Evolutionary conservation across 441 rosid genomes (phyloP).

Genomic region (Hypseocharis bilobata): DNA sequence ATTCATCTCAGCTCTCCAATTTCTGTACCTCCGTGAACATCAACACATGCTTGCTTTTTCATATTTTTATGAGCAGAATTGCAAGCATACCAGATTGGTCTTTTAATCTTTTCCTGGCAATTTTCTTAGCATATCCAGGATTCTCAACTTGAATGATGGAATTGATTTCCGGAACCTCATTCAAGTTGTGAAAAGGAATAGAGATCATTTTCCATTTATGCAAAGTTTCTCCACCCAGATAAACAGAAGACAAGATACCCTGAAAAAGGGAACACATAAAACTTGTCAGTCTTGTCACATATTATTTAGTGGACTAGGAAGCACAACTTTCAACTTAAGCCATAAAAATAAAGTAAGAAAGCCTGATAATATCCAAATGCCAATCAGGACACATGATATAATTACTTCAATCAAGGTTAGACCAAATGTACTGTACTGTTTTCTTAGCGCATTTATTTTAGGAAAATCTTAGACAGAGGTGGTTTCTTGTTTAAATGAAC

Average conservation of each 20-base stretch:
- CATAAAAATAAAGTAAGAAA: too few relatives aligned
- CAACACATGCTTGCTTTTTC: conserved; percentile 4
- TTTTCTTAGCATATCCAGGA: conserved; percentile 23
- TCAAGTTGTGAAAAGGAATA: conserved; percentile 59
- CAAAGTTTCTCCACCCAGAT: conserved; percentile 46
- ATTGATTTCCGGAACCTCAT: conserved; percentile 37
- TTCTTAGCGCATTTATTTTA: too few relatives aligned
- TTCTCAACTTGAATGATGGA: conserved; percentile 29
- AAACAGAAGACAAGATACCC: conserved; percentile 76
- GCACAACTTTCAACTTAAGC: background rate
- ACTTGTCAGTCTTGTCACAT: background rate
- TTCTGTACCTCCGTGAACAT: too few relatives aligned
- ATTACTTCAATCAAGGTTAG: too few relatives aligned
- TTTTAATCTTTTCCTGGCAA: conserved; percentile 22
- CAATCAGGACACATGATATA: background rate
- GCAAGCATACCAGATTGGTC: conserved; percentile 32
- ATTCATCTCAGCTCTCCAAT: background rate
- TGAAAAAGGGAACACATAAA: conserved; percentile 22
- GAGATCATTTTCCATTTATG: conserved; percentile 72
- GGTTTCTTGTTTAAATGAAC: background rate
- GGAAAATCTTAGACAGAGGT: background rate
- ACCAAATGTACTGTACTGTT: background rate
- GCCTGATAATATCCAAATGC: background rate
- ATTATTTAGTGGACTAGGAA: background rate
- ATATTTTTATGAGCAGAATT: background rate